Percentiles rank a stretch among this genome's conserved stretches.
Evolutionary conservation across 805 yeast genomes (phyloP).

Genomic region (Starmerella cellae): DNA sequence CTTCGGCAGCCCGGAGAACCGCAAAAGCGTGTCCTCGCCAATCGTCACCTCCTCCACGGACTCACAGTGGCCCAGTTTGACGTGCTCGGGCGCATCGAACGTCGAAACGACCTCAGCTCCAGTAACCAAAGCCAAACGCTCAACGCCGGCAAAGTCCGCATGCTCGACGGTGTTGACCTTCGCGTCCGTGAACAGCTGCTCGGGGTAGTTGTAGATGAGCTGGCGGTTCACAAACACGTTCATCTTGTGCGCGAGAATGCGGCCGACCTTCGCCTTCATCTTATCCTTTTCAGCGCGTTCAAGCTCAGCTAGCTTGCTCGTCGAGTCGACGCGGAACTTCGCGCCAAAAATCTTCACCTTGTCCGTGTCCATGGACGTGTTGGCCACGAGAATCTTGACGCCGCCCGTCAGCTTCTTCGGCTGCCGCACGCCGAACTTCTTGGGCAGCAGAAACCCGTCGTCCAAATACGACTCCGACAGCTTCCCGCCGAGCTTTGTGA

Average conservation of each 20-base stretch:
- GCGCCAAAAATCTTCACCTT: slow-evolving; percentile 97
- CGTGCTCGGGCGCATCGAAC: slow-evolving; percentile 80
- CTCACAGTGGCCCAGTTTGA: slow-evolving; percentile 78
- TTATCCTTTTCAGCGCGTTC: slow-evolving; percentile 89
- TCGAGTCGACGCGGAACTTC: slow-evolving; percentile 89
- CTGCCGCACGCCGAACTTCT: slow-evolving; percentile 87
- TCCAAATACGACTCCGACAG: slow-evolving; percentile 84
- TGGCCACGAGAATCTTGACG: slow-evolving; percentile 81
- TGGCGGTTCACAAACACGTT: slow-evolving; percentile 92
- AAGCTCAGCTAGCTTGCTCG: slow-evolving; percentile 82
- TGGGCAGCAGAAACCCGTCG: slow-evolving; percentile 87
- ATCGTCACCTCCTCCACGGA: slow-evolving; percentile 79
- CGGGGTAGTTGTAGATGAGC: slow-evolving; percentile 95
- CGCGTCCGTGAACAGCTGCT: slow-evolving; percentile 79
- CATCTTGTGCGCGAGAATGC: slow-evolving; percentile 74
- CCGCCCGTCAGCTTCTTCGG: slow-evolving; percentile 56
- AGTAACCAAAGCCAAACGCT: slow-evolving; percentile 87
- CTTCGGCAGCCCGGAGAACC: slow-evolving; percentile 88
- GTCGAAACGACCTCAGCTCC: slow-evolving; percentile 98
- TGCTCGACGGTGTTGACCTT: slow-evolving; percentile 88
- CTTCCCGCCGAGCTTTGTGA: slow-evolving; percentile 87
- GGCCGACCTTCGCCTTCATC: slow-evolving; percentile 80
- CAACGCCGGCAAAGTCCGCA: slow-evolving; percentile 97
- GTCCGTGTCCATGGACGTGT: slow-evolving; percentile 88
- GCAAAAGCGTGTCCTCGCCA: slow-evolving; percentile 83